Evolutionary conservation across 768 basidiomycete genomes (phyloP).

Genomic region (Termitomyces sp.): DNA sequence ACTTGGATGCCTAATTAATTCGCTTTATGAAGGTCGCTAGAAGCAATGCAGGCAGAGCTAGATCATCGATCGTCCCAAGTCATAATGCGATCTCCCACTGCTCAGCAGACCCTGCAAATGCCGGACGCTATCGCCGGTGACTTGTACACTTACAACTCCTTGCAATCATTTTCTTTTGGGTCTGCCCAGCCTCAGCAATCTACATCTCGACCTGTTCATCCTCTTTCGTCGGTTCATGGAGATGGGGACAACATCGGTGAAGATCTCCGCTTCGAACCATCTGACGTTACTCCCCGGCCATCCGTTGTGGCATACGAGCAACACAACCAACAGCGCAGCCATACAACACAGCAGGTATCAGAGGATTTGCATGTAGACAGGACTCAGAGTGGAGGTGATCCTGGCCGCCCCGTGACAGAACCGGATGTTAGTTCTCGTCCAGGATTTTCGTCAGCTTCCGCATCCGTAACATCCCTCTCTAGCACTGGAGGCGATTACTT

Average conservation of each 20-base stretch:
- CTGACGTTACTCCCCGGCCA: conserved; percentile 49
- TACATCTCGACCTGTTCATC: conserved; percentile 29
- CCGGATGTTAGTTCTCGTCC: conserved; percentile 44
- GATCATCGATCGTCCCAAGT: conserved; percentile 7
- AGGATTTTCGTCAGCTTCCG: conserved; percentile 42
- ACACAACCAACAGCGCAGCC: conserved; percentile 21
- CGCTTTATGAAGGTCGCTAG: conserved; percentile 9
- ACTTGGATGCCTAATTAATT: neutral
- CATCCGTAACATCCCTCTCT: conserved; percentile 40
- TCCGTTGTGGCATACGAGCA: conserved; percentile 35
- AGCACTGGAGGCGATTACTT: conserved; percentile 29
- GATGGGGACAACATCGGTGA: conserved; percentile 32
- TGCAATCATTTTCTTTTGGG: conserved; percentile 47
- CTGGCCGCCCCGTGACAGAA: conserved; percentile 14
- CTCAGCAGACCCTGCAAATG: conserved; percentile 3
- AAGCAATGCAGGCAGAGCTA: conserved; percentile 7
- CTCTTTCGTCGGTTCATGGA: conserved; percentile 27
- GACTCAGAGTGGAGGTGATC: conserved; percentile 5
- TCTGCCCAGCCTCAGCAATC: conserved; percentile 29
- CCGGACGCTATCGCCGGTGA: conserved; percentile 16
- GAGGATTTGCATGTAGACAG: neutral
- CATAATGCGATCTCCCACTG: neutral
- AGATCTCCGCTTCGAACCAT: conserved; percentile 23
- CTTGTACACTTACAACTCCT: conserved; percentile 39
- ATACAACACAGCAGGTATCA: conserved; percentile 26